Evolutionary conservation across 441 rosid genomes (phyloP).

Genomic region (Geranium incanum): DNA sequence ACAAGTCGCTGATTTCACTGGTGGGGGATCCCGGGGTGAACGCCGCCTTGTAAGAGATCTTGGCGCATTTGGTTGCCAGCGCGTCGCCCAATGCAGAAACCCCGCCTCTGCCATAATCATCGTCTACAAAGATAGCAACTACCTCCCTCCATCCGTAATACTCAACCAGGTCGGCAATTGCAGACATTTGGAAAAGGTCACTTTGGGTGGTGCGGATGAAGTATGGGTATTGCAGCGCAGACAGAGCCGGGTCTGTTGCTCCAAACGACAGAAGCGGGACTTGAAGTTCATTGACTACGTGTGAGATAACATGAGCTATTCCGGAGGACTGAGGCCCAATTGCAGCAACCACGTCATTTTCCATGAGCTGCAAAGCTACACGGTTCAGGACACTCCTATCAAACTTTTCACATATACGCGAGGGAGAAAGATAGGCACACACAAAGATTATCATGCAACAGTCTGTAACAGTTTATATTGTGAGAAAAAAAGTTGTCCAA

Average conservation of each 20-base stretch:
- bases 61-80: conserved; percentile 56
- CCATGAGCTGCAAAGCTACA: conserved; percentile 89
- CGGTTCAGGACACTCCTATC: conserved; percentile 22
- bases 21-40: conserved; percentile 46
- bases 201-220: conserved; percentile 70
- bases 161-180: conserved; percentile 60
- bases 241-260: conserved; percentile 84
- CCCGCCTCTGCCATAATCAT: conserved; percentile 85
- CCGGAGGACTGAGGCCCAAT: conserved; percentile 94
- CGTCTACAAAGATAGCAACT: conserved; percentile 70
- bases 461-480: too few relatives aligned
- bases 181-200: conserved; percentile 78
- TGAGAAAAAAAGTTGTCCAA: background rate
- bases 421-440: background rate
- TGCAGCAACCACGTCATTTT: conserved; percentile 52
- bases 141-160: conserved; percentile 68
- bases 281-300: conserved; percentile 72
- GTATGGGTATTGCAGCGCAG: conserved; percentile 67
- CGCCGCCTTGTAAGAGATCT: conserved; percentile 67
- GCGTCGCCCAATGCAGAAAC: conserved; percentile 71
- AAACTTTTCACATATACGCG: conserved; percentile 12
- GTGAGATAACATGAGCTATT: conserved; percentile 76
- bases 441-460: background rate
- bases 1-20: conserved; percentile 41
- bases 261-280: conserved; percentile 79